Conservation (phyloP, 371 early-diverging fungal genomes). For the Dentiscutata heterogama region DNA sequence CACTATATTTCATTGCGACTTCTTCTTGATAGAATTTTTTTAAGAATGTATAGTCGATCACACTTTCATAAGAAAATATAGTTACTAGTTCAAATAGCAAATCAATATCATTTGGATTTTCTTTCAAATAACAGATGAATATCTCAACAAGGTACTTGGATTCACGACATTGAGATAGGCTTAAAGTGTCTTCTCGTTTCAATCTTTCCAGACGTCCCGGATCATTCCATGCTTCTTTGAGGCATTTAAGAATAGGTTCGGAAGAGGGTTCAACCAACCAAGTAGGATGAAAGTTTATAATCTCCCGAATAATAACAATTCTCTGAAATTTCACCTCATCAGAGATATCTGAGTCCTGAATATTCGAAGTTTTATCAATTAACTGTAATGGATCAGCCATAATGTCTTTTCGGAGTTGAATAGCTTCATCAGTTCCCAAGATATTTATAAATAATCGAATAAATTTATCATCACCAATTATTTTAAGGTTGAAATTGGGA, state of each 20-base stretch:
- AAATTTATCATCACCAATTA: constrained; percentile 68
- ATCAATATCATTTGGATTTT: constrained; percentile 73
- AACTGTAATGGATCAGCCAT: constrained; percentile 67
- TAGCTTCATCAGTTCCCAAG: constrained; percentile 70
- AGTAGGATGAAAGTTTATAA: constrained; percentile 65
- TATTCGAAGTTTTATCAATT: constrained; percentile 55
- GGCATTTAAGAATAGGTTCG: neutral
- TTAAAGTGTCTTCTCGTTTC: constrained; percentile 65
- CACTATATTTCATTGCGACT: constrained; percentile 67
- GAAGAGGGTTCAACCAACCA: constrained; percentile 60
- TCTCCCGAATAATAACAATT: constrained; percentile 71
- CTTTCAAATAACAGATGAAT: constrained; percentile 71
- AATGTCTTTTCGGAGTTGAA: constrained; percentile 76
- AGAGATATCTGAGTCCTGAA: constrained; percentile 32
- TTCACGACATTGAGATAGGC: constrained; percentile 62
- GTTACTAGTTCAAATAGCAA: constrained; percentile 82
- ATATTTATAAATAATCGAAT: constrained; percentile 80
- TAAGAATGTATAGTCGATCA: constrained; percentile 77
- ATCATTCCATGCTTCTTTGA: constrained; percentile 40
- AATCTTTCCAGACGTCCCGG: constrained; percentile 69
- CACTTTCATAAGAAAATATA: constrained; percentile 77
- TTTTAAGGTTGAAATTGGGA: constrained; percentile 98
- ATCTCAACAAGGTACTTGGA: constrained; percentile 74
- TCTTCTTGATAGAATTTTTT: constrained; percentile 78
- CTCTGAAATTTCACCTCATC: constrained; percentile 67